phyloP scores from a whole-genome alignment of 1,139 yeast species.

The Yamadazyma aaseri region DNA sequence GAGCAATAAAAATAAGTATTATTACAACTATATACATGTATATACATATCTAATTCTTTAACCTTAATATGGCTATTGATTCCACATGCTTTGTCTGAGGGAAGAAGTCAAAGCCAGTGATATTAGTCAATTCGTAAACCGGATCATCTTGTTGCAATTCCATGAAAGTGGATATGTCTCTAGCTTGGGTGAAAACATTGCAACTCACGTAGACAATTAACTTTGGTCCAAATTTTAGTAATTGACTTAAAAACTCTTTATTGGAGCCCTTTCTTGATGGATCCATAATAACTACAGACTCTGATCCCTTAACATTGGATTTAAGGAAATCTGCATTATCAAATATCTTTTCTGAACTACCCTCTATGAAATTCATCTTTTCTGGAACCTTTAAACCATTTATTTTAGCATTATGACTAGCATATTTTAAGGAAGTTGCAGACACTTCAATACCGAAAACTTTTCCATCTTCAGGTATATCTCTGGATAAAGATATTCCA shows the following conservation, averaged over 20 bases:
- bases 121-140: constrained; percentile 29
- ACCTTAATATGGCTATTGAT: constrained; percentile 38
- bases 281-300: constrained; percentile 43
- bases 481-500: constrained; percentile 36
- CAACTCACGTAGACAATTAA: constrained; percentile 44
- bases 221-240: constrained; percentile 37
- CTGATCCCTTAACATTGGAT: constrained; percentile 27
- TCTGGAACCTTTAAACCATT: constrained; percentile 33
- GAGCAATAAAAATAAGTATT: constrained; percentile 3
- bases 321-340: constrained; percentile 22
- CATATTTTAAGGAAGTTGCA: constrained; percentile 31
- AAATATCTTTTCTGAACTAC: constrained; percentile 39
- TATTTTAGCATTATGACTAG: constrained; percentile 38
- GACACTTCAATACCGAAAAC: constrained; percentile 47
- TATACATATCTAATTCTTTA: constrained; percentile 8
- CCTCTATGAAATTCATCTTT: constrained; percentile 34
- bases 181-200: constrained; percentile 47
- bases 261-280: constrained; percentile 48
- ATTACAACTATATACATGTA: constrained; percentile 1
- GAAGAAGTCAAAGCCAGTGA: constrained; percentile 46
- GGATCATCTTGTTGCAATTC: constrained; percentile 19
- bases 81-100: constrained; percentile 52
- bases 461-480: constrained; percentile 29
- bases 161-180: constrained; percentile 35
- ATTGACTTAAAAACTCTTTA: constrained; percentile 31